Evolutionary conservation across 2,329 filamentous ascomycete genomes (phyloP), one percentile per base, ranked within the genome.

Genomic region (Drechslerella coelobrocha): DNA sequence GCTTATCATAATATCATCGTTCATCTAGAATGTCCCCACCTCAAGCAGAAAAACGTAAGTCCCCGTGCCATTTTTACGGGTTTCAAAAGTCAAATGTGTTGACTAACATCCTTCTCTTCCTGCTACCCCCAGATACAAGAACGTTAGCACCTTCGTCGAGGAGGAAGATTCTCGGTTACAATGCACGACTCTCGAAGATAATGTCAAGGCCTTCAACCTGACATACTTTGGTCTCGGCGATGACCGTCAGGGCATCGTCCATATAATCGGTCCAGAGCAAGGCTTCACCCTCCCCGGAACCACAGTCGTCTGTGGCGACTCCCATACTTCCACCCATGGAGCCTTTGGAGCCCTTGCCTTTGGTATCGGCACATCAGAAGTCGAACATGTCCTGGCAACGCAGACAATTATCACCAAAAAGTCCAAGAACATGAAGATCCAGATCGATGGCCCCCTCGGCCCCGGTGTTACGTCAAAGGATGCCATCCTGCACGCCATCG

Each of bases 381-480:
- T 97, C 75, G 94, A 99, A 84, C 93, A 99, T 81, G 94, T 99
- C 73, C 85, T 99, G 63, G 94, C 94, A 56, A 97, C 94, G 12
- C 94, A 97, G 81, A 96, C 92, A 69, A 83, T 99, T 74, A 92
- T 97, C 79, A 96, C 92, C 73, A 91, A 91, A 82, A 86, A 92
- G 78, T 96, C 91, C 81, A 97, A 97, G 83, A 97, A 99, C 84
- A 97, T 99, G 93, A 89, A 91, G 77, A 89, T 99, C 76, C 90
- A 96, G 81, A 90, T 97, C 72, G 91, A 97, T 75, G 94, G 94
- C 59, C 88, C 93, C 79, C 86, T 97, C 63, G 86, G 89, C 31
- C 89, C 92, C 2, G 94, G 94, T 73, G 94, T 97, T 65, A 95
- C 89, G 81, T 96, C 91, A 79, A 99, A 99, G 82, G 94, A 99